Evolutionary conservation across 2,329 filamentous ascomycete genomes (phyloP), one percentile per base, ranked within the genome.

Genomic region (Sclerotinia glacialis): DNA sequence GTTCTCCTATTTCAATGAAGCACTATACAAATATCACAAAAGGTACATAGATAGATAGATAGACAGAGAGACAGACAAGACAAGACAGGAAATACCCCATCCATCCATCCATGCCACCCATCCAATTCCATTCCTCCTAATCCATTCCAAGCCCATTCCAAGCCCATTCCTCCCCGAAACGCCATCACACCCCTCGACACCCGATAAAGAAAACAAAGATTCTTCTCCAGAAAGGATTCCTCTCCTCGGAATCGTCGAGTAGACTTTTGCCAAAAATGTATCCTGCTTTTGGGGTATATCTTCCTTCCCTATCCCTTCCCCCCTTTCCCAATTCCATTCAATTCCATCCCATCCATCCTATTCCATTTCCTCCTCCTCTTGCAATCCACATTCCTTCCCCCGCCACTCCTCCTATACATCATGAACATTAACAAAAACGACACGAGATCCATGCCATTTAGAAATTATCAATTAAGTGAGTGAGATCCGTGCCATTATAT

Each of bases 401-500:
- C 21, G 42, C 42, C 66, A 66, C 54, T 28, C 46, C 50, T 50
- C 50, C 37, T 64, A 37, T 68, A 37, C 42, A 67, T 71, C 69
- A 66, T 71, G 61, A 71, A 67, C 70, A 71, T 71, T 71, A 67
- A 69, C 62, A 68, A 61, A 34, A 47, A 60, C 21, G 56, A 47
- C 56, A 37, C 42, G 34, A 23, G 6, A 34, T 9, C 28, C 21
- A 37, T 49, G 28, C 28, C 42, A 46, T 60, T 31, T 31, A 34
- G 21, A 60, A 59, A 49, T 60, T 60, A 60, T 60, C 26, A 49
- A 60, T 60, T 60, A 60, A 34, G 42, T 60, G 42, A 49, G 26
- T 37, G 56, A 14, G 14, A 47, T 34, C 56, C 56, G 56, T 34
- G 21, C 18, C 56, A 47, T 28, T 44, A 2, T 21, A 28, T 47